Evolutionary conservation across 1,284 basidiomycete genomes (phyloP), one percentile per base, ranked within the genome.

Genomic region (Tilletia horrida): DNA sequence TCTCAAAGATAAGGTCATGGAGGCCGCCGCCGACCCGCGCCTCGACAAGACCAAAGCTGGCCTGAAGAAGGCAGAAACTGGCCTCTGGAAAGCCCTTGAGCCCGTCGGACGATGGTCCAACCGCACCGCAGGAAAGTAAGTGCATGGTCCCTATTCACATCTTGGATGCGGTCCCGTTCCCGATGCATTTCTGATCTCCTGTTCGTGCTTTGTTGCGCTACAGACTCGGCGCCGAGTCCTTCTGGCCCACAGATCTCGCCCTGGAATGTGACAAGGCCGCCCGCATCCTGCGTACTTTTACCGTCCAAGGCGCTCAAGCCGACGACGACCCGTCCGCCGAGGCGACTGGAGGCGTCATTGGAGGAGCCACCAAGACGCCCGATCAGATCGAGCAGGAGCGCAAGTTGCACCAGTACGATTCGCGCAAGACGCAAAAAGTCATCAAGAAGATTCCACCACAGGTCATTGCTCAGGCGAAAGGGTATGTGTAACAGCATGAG

Each of bases 401-500:
- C 48, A 72, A 72, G 57, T 67, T 70, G 67, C 69, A 78, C 68
- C 71, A 76, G 55, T 76, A 79, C 67, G 76, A 76, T 18, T 42
- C 47, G 9, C 67, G 73, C 21, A 82, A 82, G 74, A 79, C 75
- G 21, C 81, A 82, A 61, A 73, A 72, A 48, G 75, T 82, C 6
- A 67, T 81, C 23, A 73, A 75, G 62, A 82, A 75, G 69, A 82
- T 83, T 25, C 78, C 81, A 43, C 68, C 73, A 13, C 71, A 73
- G 62, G 73, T 75, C 47, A 45, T 62, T 50, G 43, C 50, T 8
- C 42, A 59, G 59, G 45, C 64, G 27, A 66, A 66, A 8, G 73
- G 71, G 3, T 63, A 21, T 35, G 23, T 27, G 55, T 35, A 3
- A n/a, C n/a, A n/a, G n/a, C 55, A 9, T 18, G 16, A 21, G 23